These are phyloP conservation scores for Globisporangium recalcitrans DNA, from an alignment of 352 stramenopile genomes.

Conservation along the genomic window DNA sequence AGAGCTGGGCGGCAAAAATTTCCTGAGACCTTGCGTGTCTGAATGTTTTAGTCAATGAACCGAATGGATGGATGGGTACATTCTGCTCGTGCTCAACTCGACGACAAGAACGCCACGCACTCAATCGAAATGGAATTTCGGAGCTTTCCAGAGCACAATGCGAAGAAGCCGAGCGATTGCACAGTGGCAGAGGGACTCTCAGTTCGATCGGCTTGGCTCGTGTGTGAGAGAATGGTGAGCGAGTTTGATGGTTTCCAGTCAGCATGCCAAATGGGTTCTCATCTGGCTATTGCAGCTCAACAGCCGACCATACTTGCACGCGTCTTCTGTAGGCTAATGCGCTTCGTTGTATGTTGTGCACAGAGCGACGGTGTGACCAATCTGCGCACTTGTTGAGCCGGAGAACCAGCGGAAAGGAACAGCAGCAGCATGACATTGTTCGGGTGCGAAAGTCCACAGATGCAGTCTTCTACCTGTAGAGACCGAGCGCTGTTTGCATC, in stretches of 20 bases:
- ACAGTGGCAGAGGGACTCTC: not conserved
- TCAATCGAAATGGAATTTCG: no score
- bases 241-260: not conserved
- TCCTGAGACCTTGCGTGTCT: not conserved
- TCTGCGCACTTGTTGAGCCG: not conserved
- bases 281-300: not conserved
- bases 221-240: no score
- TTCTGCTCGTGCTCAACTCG: not conserved
- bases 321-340: not conserved
- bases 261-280: not conserved
- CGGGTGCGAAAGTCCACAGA: not conserved
- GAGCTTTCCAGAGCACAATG: not conserved
- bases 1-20: not conserved
- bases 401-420: no score
- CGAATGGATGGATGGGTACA: not conserved
- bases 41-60: not conserved
- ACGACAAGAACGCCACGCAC: not conserved
- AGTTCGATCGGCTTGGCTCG: no score
- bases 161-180: not conserved
- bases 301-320: not conserved
- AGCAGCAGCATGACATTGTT: not conserved
- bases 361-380: no score
- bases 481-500: not conserved
- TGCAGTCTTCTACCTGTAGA: slow-evolving; percentile 3
- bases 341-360: not conserved